phyloP scores from a whole-genome alignment of 163 green algal species.

The Scenedesmus sp. region DNA sequence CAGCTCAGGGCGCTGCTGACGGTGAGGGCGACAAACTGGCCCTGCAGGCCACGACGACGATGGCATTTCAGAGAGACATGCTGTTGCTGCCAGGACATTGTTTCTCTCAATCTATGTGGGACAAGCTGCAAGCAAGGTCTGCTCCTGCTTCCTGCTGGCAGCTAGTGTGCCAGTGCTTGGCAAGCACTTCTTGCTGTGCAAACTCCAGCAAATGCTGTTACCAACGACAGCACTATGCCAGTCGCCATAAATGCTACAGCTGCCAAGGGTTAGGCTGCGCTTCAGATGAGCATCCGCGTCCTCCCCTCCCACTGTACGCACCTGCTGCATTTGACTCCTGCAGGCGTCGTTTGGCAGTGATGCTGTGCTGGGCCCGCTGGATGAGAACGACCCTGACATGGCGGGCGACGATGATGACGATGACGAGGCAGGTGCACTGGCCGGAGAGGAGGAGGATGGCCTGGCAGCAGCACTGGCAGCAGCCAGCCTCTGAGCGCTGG shows the following conservation, averaged over 20 bases:
- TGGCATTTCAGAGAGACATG: too few relatives aligned
- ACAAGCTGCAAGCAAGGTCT: not conserved
- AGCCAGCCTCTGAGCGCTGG: not conserved
- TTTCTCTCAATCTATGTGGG: not conserved
- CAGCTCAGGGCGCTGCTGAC: conserved; percentile 56
- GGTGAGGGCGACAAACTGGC: too few relatives aligned
- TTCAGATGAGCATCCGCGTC: not conserved
- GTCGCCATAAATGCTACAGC: not conserved
- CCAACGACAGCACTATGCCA: too few relatives aligned
- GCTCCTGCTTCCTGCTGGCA: too few relatives aligned
- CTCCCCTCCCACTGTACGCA: not conserved
- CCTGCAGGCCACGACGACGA: too few relatives aligned
- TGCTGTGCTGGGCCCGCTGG: conserved; percentile 75
- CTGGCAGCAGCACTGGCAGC: conserved; percentile 60
- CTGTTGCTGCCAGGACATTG: not conserved
- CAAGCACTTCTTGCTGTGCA: too few relatives aligned
- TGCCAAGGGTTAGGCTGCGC: too few relatives aligned
- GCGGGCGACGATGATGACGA: conserved; percentile 80
- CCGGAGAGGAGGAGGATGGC: conserved; percentile 54
- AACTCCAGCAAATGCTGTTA: too few relatives aligned
- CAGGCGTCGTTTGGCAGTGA: conserved; percentile 73
- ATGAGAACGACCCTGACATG: conserved; percentile 85
- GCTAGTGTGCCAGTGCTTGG: too few relatives aligned
- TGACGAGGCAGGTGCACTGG: conserved; percentile 63
- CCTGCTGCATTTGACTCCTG: not conserved